Percentiles rank a stretch among this genome's conserved stretches.
These are phyloP conservation scores for Arachis monticola DNA, from an alignment of 331 rosid species.

Conservation along the genomic window DNA sequence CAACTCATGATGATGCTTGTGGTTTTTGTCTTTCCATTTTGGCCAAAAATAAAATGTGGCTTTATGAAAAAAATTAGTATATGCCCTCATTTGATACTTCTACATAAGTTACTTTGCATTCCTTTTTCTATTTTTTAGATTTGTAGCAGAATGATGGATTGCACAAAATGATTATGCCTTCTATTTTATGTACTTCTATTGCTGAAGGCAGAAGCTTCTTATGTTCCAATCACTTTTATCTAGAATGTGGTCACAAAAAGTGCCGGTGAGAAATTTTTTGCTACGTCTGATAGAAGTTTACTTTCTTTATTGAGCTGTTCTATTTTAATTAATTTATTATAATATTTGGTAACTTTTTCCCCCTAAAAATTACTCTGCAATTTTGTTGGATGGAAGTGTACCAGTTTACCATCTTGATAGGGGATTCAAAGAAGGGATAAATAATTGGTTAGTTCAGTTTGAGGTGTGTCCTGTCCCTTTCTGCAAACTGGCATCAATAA, in stretches of 20 bases:
- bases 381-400: slow-evolving; percentile 95
- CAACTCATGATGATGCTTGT: background rate
- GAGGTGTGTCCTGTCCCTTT: too few species aligned
- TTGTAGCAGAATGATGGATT: slow-evolving; percentile 74
- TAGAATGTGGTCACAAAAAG: slow-evolving; percentile 72
- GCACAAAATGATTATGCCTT: too few species aligned
- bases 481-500: too few species aligned
- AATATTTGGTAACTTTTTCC: slow-evolving; percentile 23
- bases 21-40: background rate
- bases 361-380: slow-evolving; percentile 45
- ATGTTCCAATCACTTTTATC: slow-evolving; percentile 71
- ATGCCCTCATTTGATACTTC: background rate
- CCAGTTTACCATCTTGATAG: too few species aligned
- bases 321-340: slow-evolving; percentile 17
- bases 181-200: too few species aligned
- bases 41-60: background rate
- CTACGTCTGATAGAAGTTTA: background rate
- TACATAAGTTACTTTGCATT: background rate
- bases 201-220: too few species aligned
- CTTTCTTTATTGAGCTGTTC: too few species aligned
- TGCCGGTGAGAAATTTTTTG: slow-evolving; percentile 70
- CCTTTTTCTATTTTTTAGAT: slow-evolving; percentile 18
- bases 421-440: too few species aligned
- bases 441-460: too few species aligned
- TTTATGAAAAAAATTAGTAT: background rate